Percentiles rank a stretch among this genome's conserved stretches.
These are phyloP conservation scores for Saccharomycopsis capsularis DNA, from an alignment of 805 yeast genomes.

Conservation along the genomic window DNA sequence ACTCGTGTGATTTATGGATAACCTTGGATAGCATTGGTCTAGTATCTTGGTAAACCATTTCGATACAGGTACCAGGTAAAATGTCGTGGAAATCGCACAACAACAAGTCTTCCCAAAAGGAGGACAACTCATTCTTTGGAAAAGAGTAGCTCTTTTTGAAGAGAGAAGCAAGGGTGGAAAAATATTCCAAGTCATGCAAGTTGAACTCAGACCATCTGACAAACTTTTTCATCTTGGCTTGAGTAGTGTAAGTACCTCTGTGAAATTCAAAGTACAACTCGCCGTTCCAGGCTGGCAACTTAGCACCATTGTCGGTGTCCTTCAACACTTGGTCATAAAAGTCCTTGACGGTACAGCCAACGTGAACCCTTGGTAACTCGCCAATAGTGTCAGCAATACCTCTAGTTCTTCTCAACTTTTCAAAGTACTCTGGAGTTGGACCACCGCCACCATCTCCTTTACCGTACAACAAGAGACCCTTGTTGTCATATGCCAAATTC, in stretches of 20 bases:
- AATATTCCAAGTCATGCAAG: conserved; percentile 77
- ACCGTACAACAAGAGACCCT: conserved; percentile 79
- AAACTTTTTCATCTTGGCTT: conserved; percentile 74
- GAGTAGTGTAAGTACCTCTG: conserved; percentile 95
- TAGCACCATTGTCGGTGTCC: conserved; percentile 56
- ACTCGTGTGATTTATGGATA: conserved; percentile 42
- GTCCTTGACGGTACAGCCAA: conserved; percentile 73
- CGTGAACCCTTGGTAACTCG: conserved; percentile 69
- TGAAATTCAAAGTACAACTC: conserved; percentile 93
- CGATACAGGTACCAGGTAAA: conserved; percentile 95
- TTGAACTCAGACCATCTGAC: conserved; percentile 72
- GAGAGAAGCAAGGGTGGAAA: conserved; percentile 70
- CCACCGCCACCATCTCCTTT: conserved; percentile 99
- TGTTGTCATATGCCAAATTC: conserved; percentile 71
- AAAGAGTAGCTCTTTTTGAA: conserved; percentile 48
- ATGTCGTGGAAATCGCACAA: conserved; percentile 96
- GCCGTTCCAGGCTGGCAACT: conserved; percentile 84
- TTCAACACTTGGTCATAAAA: conserved; percentile 63
- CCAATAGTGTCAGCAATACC: conserved; percentile 81
- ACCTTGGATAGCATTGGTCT: conserved; percentile 65
- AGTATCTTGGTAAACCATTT: conserved; percentile 88
- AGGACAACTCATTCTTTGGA: conserved; percentile 61
- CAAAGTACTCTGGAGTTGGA: conserved; percentile 89
- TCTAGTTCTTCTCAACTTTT: conserved; percentile 84
- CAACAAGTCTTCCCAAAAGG: conserved; percentile 81